Evolutionary conservation across 2,329 filamentous ascomycete species (phyloP), one percentile per base, ranked within the genome.

Genomic region (Teratosphaeria zuluensis): DNA sequence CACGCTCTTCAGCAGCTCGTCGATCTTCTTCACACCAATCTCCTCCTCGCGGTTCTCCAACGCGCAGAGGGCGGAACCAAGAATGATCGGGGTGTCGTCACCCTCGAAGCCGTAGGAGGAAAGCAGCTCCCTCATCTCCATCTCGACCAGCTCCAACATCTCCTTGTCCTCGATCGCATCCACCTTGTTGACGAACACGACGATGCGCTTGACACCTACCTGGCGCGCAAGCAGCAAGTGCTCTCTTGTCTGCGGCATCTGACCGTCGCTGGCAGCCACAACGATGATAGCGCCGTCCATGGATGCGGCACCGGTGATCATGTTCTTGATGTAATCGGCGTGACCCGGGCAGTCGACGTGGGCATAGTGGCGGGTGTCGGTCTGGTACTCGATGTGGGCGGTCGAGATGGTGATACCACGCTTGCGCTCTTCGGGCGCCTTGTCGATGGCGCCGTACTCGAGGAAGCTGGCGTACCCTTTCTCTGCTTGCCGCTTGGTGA

Each of bases 291-390:
- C 92, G 71, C 94, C 94, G 71, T 99, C 94, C 94, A 99, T 99
- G 82, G 91, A 95, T 71, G 95, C 92, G 64, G 94, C 92, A 86
- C 94, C 94, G 67, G 94, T 99, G 77, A 99, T 99, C 94, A 99
- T 99, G 87, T 99, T 99, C 86, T 99, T 99, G 82, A 99, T 97
- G 84, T 99, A 99, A 90, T 99, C 94, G 78, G 94, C 94, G 87
- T 99, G 94, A 79, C 94, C 94, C 60, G 94, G 94, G 79, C 94
- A 99, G 84, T 99, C 94, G 81, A 99, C 94, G 84, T 99, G 94
- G 71, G 94, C 94, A 80, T 99, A 99, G 82, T 99, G 94, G 73
- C 94, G 88, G 74, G 81, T 82, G 0, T 96, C 90, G 75, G 94
- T 99, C 69, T 90, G 80, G 82, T 97, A 99, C 81, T 99, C 94